Conservation (phyloP, 768 basidiomycete genomes). For the Pleurotus ostreatus region DNA sequence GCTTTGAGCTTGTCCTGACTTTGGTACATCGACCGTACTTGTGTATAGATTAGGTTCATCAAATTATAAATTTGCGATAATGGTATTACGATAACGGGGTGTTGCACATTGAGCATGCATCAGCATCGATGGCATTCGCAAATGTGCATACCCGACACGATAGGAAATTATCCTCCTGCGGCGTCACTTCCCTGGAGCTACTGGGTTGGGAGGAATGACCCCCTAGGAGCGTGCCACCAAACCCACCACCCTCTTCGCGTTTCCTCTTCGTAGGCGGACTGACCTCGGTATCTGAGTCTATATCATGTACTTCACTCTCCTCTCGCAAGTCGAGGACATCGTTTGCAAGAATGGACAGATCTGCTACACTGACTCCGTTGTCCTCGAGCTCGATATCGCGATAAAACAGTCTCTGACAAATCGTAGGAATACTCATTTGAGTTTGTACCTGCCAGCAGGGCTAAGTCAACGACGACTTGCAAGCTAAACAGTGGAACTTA, state of each 20-base stretch:
- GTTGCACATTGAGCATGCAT: constrained; percentile 45
- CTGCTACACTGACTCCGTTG: constrained; percentile 52
- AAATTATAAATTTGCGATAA: not conserved
- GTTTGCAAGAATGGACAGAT: constrained; percentile 48
- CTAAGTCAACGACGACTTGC: too few relatives aligned
- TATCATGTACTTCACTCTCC: constrained; percentile 55
- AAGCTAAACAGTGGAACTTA: constrained; percentile 24
- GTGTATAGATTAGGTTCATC: too few relatives aligned
- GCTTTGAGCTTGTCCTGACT: too few relatives aligned
- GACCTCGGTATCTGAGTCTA: constrained; percentile 44
- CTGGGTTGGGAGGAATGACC: constrained; percentile 16
- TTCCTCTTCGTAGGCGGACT: constrained; percentile 35
- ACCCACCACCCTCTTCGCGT: constrained; percentile 61
- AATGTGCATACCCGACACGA: constrained; percentile 59
- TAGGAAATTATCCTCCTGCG: constrained; percentile 22
- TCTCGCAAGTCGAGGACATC: constrained; percentile 66
- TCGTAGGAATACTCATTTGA: constrained; percentile 63
- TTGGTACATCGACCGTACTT: too few relatives aligned
- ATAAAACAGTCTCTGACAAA: constrained; percentile 70
- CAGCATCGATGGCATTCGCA: constrained; percentile 40
- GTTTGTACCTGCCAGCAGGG: constrained; percentile 49
- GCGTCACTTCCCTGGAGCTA: constrained; percentile 6
- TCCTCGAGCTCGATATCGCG: constrained; percentile 61
- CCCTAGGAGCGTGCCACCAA: constrained; percentile 69
- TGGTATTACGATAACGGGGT: constrained; percentile 30